Evolutionary conservation across 805 yeast species (phyloP).

Genomic region (Blastobotrys mokoenaii): DNA sequence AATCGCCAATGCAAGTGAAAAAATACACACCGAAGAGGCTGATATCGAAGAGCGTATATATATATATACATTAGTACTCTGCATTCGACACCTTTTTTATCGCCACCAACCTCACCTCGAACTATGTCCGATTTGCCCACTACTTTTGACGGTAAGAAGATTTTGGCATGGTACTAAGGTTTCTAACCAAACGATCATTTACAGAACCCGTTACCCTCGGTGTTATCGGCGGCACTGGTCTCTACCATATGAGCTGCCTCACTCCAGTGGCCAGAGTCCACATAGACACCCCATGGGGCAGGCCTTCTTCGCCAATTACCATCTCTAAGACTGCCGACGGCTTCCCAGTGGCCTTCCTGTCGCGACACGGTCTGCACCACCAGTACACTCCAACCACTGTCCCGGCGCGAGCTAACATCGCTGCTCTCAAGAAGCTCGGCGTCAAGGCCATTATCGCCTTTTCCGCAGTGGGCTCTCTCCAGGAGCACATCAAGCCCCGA

Average conservation of each 20-base stretch:
- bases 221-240: slow-evolving; percentile 97
- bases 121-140: neutral
- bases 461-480: slow-evolving; percentile 93
- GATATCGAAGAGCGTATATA: too few relatives aligned
- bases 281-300: slow-evolving; percentile 94
- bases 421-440: slow-evolving; percentile 83
- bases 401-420: slow-evolving; percentile 89
- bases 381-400: slow-evolving; percentile 86
- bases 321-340: slow-evolving; percentile 71
- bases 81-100: too few relatives aligned
- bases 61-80: too few relatives aligned
- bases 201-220: slow-evolving; percentile 68
- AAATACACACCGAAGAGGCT: too few relatives aligned
- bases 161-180: neutral
- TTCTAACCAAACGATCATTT: neutral
- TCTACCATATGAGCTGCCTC: slow-evolving; percentile 74
- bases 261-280: slow-evolving; percentile 79
- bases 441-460: slow-evolving; percentile 86
- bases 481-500: slow-evolving; percentile 80
- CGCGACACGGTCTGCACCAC: slow-evolving; percentile 90
- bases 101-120: too few relatives aligned
- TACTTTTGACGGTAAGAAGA: slow-evolving; percentile 3
- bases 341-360: slow-evolving; percentile 84
- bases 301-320: slow-evolving; percentile 89
- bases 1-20: too few relatives aligned